Base-by-base conservation (phyloP, 129 eudicot genomes). In the Flaveria brownii region DNA sequence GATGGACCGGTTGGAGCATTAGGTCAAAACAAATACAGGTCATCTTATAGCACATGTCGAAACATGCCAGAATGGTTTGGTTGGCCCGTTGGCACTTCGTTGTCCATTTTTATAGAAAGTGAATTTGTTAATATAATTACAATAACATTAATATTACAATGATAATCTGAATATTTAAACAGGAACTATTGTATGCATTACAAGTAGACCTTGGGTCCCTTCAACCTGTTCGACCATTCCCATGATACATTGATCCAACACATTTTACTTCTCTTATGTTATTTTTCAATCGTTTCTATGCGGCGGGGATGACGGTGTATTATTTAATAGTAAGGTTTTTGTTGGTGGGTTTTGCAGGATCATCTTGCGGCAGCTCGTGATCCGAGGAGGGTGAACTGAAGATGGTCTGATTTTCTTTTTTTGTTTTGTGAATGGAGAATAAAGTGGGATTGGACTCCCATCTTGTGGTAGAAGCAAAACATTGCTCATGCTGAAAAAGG, bases 341-440 rank as follows among this genome's bases (percentile, higher is more conserved):
- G 42, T 67, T 68, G 46, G 45, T 42, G 68, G 61, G 56, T 80
- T 22, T 76, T 89, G 85, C 91, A 94, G 99, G 99, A 94, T 86
- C 99, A 94, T 88, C 74, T 94, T 76, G 87, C 91, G 33, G 88
- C 97, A 81, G 93, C 93, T 70, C 98, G 98, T 82, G 98, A 90
- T 78, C 87, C 91, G 0, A 89, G 87, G 74, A 87, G 85, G 82
- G 86, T 93, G 68, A 81, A 67, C 76, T 91, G 76, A 88, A 67
- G 4, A 42, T n/a, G 2, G 66, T 39, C 17, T 10, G 50, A 8
- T 73, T n/a, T 57, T 20, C 22, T 20, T 0, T 26, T 45, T 3
- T 20, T 36, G 41, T 36, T 63, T 36, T 72, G 78, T 72, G 78
- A 79, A 63, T 79, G 74, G 25, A 55, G n/a, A 72, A 33, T 54